These are phyloP conservation scores for Clonostachys solani DNA, from an alignment of 2,329 filamentous ascomycete species.

Conservation along the genomic window DNA sequence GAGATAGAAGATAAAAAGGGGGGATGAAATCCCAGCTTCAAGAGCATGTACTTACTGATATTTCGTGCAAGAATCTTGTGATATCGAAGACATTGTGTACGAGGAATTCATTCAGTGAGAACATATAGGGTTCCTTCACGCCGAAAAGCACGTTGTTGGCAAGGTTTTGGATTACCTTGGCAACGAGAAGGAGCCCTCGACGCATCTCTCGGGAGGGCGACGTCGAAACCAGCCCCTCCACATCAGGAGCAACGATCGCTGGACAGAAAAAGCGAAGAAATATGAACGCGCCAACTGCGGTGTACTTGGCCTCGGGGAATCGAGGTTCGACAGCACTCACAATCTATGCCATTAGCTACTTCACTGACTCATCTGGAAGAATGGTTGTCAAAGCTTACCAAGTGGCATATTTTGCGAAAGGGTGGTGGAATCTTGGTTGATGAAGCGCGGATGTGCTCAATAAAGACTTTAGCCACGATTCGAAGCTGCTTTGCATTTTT, in stretches of 20 bases:
- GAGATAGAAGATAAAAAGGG: slow-evolving; percentile 1
- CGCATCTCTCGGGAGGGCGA: slow-evolving; percentile 66
- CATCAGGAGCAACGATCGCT: slow-evolving; percentile 66
- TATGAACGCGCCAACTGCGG: slow-evolving; percentile 66
- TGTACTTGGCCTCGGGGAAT: slow-evolving; percentile 68
- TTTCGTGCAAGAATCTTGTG: slow-evolving; percentile 62
- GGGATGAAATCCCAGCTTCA: slow-evolving; percentile 9
- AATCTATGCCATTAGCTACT: slow-evolving; percentile 34
- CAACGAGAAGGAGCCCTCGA: slow-evolving; percentile 62
- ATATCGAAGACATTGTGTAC: slow-evolving; percentile 65
- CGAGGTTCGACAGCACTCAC: slow-evolving; percentile 57
- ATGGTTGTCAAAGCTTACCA: slow-evolving; percentile 36
- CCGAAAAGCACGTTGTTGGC: slow-evolving; percentile 71
- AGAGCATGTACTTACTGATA: slow-evolving; percentile 48
- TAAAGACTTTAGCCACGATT: slow-evolving; percentile 66
- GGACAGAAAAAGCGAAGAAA: slow-evolving; percentile 71
- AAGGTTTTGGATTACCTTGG: slow-evolving; percentile 67
- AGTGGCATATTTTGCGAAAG: slow-evolving; percentile 64
- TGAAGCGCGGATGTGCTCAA: slow-evolving; percentile 65
- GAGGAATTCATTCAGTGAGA: slow-evolving; percentile 64
- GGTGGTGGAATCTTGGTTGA: slow-evolving; percentile 55
- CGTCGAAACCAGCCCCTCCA: slow-evolving; percentile 57
- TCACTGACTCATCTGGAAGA: neutral
- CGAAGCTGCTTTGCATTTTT: slow-evolving; percentile 63
- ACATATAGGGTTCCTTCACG: slow-evolving; percentile 70